Evolutionary conservation across 768 basidiomycete genomes (phyloP).

Genomic region (Psilocybe cubensis): DNA sequence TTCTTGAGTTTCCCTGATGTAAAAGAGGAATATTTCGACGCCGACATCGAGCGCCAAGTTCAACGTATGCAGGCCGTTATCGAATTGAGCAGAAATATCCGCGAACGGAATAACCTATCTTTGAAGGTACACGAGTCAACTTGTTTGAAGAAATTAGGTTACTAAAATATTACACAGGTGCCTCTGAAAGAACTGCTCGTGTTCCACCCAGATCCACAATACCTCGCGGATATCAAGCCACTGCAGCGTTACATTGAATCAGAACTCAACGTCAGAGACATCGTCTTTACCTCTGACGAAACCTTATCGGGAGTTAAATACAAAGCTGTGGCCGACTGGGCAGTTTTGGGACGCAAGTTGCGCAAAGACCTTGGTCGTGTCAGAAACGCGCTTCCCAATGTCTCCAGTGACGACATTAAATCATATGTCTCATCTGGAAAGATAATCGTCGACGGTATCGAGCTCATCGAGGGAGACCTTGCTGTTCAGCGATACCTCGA

Average conservation of each 20-base stretch:
- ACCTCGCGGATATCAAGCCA: conserved; percentile 83
- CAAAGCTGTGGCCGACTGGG: conserved; percentile 92
- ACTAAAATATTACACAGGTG: conserved; percentile 51
- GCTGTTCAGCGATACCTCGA: conserved; percentile 92
- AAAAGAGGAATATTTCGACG: conserved; percentile 94
- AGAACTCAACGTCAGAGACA: conserved; percentile 92
- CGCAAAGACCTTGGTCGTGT: conserved; percentile 91
- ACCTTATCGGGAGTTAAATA: conserved; percentile 84
- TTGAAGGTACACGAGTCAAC: conserved; percentile 71
- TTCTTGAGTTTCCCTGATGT: conserved; percentile 94
- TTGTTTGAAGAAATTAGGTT: background rate
- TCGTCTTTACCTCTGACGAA: conserved; percentile 91
- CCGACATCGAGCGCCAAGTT: conserved; percentile 91
- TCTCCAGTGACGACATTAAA: conserved; percentile 85
- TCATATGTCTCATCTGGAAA: conserved; percentile 73
- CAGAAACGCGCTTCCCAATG: conserved; percentile 80
- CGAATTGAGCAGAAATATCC: conserved; percentile 85
- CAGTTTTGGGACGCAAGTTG: conserved; percentile 90
- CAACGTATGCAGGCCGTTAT: conserved; percentile 95
- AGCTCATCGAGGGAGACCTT: conserved; percentile 89
- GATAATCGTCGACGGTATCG: conserved; percentile 86
- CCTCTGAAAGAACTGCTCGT: conserved; percentile 91
- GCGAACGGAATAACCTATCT: conserved; percentile 84
- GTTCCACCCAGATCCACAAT: conserved; percentile 87
- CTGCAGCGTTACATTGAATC: conserved; percentile 89